phyloP scores from a whole-genome alignment of 2,329 filamentous ascomycete species.

The Annulohypoxylon truncatum region DNA sequence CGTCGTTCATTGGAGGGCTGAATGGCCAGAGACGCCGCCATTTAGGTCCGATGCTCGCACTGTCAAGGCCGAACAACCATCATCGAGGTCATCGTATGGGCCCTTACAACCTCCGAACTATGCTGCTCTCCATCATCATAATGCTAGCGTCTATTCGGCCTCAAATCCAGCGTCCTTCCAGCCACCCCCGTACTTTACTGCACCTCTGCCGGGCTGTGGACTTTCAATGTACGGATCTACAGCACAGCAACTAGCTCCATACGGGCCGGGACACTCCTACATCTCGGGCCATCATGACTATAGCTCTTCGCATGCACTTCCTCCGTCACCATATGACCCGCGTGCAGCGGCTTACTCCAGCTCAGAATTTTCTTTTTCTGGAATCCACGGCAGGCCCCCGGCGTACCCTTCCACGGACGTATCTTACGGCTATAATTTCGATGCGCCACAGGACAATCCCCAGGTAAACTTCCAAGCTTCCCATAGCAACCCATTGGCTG shows the following conservation, averaged over 20 bases:
- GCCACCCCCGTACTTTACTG: slow-evolving; percentile 24
- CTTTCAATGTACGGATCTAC: slow-evolving; percentile 43
- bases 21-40: slow-evolving; percentile 81
- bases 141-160: slow-evolving; percentile 16
- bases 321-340: slow-evolving; percentile 43
- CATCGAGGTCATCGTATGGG: slow-evolving; percentile 14
- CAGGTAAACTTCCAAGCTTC: slow-evolving; percentile 35
- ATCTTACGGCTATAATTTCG: slow-evolving; percentile 42
- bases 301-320: slow-evolving; percentile 15
- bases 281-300: slow-evolving; percentile 24
- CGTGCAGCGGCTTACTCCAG: slow-evolving; percentile 7
- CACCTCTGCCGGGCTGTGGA: slow-evolving; percentile 40
- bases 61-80: slow-evolving; percentile 43
- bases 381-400: slow-evolving; percentile 16
- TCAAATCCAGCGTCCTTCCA: slow-evolving; percentile 39
- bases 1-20: slow-evolving; percentile 81
- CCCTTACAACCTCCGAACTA: slow-evolving; percentile 11
- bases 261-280: slow-evolving; percentile 21
- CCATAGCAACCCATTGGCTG: slow-evolving; percentile 50
- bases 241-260: slow-evolving; percentile 27
- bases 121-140: background rate
- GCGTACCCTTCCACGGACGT: slow-evolving; percentile 27
- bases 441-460: slow-evolving; percentile 41
- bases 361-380: slow-evolving; percentile 13
- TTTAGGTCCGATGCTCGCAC: slow-evolving; percentile 72